These are phyloP conservation scores for Lotus japonicus DNA, from an alignment of 306 rosid genomes.

Conservation along the genomic window DNA sequence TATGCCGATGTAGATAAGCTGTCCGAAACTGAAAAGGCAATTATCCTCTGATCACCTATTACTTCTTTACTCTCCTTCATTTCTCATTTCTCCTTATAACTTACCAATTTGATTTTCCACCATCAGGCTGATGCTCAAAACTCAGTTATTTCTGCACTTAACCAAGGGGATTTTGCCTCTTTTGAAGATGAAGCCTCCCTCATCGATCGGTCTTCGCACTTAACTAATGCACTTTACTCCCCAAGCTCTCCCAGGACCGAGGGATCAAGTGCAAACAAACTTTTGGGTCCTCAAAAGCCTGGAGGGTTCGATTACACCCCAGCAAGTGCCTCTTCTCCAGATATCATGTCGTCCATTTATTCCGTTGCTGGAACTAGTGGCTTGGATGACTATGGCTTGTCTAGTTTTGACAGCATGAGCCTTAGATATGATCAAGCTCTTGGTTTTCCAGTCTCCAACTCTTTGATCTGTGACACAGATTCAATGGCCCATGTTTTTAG, in stretches of 20 bases:
- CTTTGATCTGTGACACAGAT: slow-evolving; percentile 60
- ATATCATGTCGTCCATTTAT: slow-evolving; percentile 69
- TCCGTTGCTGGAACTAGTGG: slow-evolving; percentile 50
- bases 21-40: slow-evolving; percentile 79
- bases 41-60: slow-evolving; percentile 25
- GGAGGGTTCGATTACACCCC: slow-evolving; percentile 55
- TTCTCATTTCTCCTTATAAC: slow-evolving; percentile 14
- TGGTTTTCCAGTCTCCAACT: slow-evolving; percentile 46
- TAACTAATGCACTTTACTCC: slow-evolving; percentile 35
- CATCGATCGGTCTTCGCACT: slow-evolving; percentile 36
- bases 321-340: slow-evolving; percentile 61
- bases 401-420: slow-evolving; percentile 44
- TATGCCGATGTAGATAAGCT: slow-evolving; percentile 61
- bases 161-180: slow-evolving; percentile 42
- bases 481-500: slow-evolving; percentile 53
- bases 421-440: slow-evolving; percentile 55
- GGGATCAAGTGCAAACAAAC: slow-evolving; percentile 56
- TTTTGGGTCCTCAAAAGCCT: slow-evolving; percentile 48
- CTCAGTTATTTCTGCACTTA: slow-evolving; percentile 56
- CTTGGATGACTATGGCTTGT: slow-evolving; percentile 71
- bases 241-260: slow-evolving; percentile 54
- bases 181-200: slow-evolving; percentile 67
- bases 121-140: slow-evolving; percentile 66
- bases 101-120: slow-evolving; percentile 16
- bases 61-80: background rate